Evolutionary conservation across 805 yeast genomes (phyloP).

Genomic region (Spathaspora sp.): DNA sequence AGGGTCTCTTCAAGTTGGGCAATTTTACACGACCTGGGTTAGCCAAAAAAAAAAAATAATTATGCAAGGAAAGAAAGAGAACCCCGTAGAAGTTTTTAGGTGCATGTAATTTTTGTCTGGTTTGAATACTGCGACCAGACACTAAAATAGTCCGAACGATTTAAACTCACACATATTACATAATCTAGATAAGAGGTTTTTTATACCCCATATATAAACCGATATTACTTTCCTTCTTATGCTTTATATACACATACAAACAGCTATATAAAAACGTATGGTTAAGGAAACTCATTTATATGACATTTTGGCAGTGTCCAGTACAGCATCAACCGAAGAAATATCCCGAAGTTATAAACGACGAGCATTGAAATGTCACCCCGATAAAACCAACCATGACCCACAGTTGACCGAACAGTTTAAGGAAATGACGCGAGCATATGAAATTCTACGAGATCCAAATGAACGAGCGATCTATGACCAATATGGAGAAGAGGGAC

Average conservation of each 20-base stretch:
- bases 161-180: background rate
- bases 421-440: constrained; percentile 63
- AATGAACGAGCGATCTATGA: constrained; percentile 49
- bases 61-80: too few species aligned
- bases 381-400: constrained; percentile 56
- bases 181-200: too few species aligned
- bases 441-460: constrained; percentile 54
- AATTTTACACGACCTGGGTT: too few species aligned
- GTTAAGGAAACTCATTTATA: constrained; percentile 21
- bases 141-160: too few species aligned
- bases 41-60: too few species aligned
- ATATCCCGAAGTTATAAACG: constrained; percentile 33
- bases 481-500: constrained; percentile 44
- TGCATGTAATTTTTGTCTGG: too few species aligned
- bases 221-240: background rate
- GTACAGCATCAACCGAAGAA: constrained; percentile 32
- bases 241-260: background rate
- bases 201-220: background rate
- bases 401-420: constrained; percentile 51
- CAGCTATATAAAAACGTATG: constrained; percentile 9
- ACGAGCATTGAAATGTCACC: constrained; percentile 53
- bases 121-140: too few species aligned
- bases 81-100: too few species aligned
- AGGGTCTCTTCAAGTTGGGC: too few species aligned
- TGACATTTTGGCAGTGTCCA: constrained; percentile 30